Evolutionary conservation across 1,284 basidiomycete genomes (phyloP), one percentile per base, ranked within the genome.

Genomic region (Melampsora medusae): DNA sequence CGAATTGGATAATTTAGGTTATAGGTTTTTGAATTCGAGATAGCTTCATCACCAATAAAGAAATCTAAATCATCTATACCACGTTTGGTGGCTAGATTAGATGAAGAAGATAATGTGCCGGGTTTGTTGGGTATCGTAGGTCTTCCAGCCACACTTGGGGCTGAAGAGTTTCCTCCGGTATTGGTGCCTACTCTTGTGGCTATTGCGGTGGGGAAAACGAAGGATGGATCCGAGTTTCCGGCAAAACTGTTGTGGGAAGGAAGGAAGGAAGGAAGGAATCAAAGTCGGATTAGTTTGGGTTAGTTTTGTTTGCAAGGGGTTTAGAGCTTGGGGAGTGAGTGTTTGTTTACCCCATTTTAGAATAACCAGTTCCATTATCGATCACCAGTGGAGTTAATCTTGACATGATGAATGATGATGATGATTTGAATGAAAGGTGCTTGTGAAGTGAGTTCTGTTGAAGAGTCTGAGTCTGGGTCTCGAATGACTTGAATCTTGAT

Each of bases 41-140:
- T 87, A 1, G 97, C 97, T 84, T 99, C 96, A 84, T 99, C 93
- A 77, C 97, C 97, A 84, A 99, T 99, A 87, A 91, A 97, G 86
- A 99, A 99, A 86, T 99, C 97, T 79, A 99, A 90, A 84, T 99
- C 97, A 84, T 99, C 97, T 64, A 99, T 92, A 12, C 97, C 97
- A 78, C 97, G 90, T 85, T 98, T 99, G 77, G 92, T 92, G 4
- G 97, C 96, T 72, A 97, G 89, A 84, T 95, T 89, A 3, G 92
- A 91, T 79, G 60, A 79, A 76, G 79, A 77, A 4, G 76, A 78
- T 17, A 84, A 80, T 28, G 82, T 81, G 2, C 81, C 81, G 16
- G 96, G 94, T 84, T 96, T 97, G 69, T 88, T 86, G 31, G 91
- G 91, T 67, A 92, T 85, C 17, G 90, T 85, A 17, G 92, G 92